Base-by-base conservation (phyloP, 2,329 filamentous ascomycete species). In the Fusarium sp. region DNA sequence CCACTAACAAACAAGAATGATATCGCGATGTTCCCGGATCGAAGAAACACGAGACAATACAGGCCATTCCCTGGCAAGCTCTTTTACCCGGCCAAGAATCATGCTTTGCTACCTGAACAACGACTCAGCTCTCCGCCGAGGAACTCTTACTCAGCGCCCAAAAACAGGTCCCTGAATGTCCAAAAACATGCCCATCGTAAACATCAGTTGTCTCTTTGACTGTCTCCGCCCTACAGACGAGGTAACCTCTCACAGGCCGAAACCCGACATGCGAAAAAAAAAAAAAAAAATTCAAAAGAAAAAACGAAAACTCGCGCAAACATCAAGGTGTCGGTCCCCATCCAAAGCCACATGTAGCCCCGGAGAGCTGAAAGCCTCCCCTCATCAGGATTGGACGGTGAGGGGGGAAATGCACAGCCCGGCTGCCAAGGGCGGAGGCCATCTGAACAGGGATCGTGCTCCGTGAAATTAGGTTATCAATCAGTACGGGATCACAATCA, bases 391-490 rank as follows among this genome's bases (percentile, higher is more conserved):
- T 63, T 63, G 61, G 61, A 57, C 36, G 29, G 56, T 35, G 55
- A 33, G 36, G 24, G 61, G n/a, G 38, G 16, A 31, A 36, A 57
- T 59, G 36, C 53, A 36, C 51, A 35, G 36, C 60, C 35, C 20
- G 29, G 27, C 29, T 66, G 56, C 53, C 57, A 51, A 51, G 58
- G 44, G 63, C 67, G 42, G 61, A 62, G 69, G 49, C 35, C 58
- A 33, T 29, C 57, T 59, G 35, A 61, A 56, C 64, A 69, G 66
- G 63, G 71, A 51, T 38, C 14, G 53, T 35, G 58, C 40, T 62
- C 42, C 57, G 27, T 59, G 61, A 61, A 70, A 69, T 76, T 74
- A 74, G 55, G 75, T 77, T 77, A 77, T 77, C 75, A 77, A 77
- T 77, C 75, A 77, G 74, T 42, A 61, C 55, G 29, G 56, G 61